phyloP scores from a whole-genome alignment of 2,329 filamentous ascomycete species.

The Claviceps sp. region DNA sequence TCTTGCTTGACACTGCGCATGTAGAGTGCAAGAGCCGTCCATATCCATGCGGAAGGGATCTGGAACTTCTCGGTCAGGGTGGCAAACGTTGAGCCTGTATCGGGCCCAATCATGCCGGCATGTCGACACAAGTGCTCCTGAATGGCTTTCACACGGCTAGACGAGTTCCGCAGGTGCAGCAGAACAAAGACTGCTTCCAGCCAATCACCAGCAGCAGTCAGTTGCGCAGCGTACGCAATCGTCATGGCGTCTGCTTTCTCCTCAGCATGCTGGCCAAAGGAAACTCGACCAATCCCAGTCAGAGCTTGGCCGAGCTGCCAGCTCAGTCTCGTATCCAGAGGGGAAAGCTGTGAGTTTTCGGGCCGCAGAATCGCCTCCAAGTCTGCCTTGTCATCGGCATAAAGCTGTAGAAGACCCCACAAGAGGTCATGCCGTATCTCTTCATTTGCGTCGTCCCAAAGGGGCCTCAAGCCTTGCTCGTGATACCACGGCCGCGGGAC shows the following conservation, averaged over 20 bases:
- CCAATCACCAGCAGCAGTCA: slow-evolving; percentile 53
- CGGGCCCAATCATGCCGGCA: slow-evolving; percentile 49
- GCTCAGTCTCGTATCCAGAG: slow-evolving; percentile 59
- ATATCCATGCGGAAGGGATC: slow-evolving; percentile 69
- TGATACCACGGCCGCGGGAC: slow-evolving; percentile 60
- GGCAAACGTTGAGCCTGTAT: slow-evolving; percentile 41
- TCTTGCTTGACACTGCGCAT: slow-evolving; percentile 62
- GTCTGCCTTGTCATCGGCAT: slow-evolving; percentile 43
- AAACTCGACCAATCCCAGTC: slow-evolving; percentile 32
- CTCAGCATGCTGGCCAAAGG: slow-evolving; percentile 38
- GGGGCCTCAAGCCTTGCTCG: slow-evolving; percentile 40
- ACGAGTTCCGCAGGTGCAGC: slow-evolving; percentile 53
- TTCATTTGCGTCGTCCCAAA: slow-evolving; percentile 47
- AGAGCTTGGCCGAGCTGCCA: slow-evolving; percentile 76
- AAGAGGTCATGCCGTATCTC: slow-evolving; percentile 60
- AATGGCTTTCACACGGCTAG: slow-evolving; percentile 51
- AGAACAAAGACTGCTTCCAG: slow-evolving; percentile 63
- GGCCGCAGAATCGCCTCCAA: slow-evolving; percentile 63
- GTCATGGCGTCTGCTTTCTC: slow-evolving; percentile 54
- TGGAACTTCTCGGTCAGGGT: slow-evolving; percentile 50
- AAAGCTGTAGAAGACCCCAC: slow-evolving; percentile 77
- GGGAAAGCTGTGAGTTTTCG: slow-evolving; percentile 61
- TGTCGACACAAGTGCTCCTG: slow-evolving; percentile 64
- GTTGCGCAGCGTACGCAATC: slow-evolving; percentile 49
- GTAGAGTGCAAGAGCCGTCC: slow-evolving; percentile 72